Evolutionary conservation across 257 asterid genomes (phyloP), one percentile per base, ranked within the genome.

Genomic region (Voacanga thouarsii): DNA sequence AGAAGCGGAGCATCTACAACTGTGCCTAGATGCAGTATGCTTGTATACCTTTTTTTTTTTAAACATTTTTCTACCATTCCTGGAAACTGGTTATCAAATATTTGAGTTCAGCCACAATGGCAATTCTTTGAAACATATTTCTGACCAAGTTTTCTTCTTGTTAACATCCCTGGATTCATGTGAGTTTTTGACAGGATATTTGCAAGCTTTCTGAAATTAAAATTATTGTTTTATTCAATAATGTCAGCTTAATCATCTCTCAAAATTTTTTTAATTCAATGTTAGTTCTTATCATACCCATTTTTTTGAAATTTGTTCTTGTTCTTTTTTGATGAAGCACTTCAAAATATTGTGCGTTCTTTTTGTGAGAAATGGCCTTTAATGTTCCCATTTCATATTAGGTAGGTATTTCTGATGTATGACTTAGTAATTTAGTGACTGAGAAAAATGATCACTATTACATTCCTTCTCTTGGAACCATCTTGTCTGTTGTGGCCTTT

Each of bases 1-100:
- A 1, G 97, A 93, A 80, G 93, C 96, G 71, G 84, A 87, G 82
- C 92, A 90, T 81, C 88, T 96, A 74, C 99, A 96, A 86, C 86
- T 84, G 39, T 92, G 98, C 85, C 99, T 96, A 76, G 98, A 93
- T 82, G 97, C 93, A 78, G 99, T 96, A 90, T 49, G 98, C 79
- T 69, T 71, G 21, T 11, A 72, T 30, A 47, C 80, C n/a, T n/a
- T n/a, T 71, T 47, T 57, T 44, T 76, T 72, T 33, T 33, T 1
- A 33, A 33, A 37, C 56, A 2, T 44, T 75, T 1, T 72, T 81
- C 53, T 72, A 9, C 61, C 12, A 8, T 28, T 55, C 60, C 53
- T 39, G 9, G 12, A n/a, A 44, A 37, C 7, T 19, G 19, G 21
- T 41, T 43, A 39, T 68, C 19, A 21, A 33, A 21, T 59, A 45